phyloP scores from a whole-genome alignment of 768 basidiomycete genomes.

The Lentinula raphanica region DNA sequence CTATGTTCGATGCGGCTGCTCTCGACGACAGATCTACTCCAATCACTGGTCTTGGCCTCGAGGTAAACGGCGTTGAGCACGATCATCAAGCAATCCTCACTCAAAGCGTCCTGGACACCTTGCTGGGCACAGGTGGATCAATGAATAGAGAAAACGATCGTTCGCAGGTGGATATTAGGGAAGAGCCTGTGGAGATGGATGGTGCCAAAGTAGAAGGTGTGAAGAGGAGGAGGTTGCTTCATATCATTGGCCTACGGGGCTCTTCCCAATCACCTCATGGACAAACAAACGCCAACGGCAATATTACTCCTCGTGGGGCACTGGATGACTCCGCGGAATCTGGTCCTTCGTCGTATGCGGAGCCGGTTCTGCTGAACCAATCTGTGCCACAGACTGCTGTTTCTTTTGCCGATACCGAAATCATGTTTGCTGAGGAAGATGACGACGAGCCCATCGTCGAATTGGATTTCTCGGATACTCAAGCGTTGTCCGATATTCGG shows the following conservation, averaged over 20 bases:
- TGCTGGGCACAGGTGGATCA: not conserved
- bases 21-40: not conserved
- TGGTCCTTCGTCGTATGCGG: not conserved
- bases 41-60: not conserved
- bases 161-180: not conserved
- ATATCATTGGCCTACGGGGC: not conserved
- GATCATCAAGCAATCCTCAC: not conserved
- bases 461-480: constrained; percentile 6
- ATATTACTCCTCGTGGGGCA: not conserved
- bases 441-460: constrained; percentile 4
- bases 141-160: not conserved
- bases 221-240: not conserved
- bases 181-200: not conserved
- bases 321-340: not conserved
- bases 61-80: not conserved
- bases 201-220: not conserved
- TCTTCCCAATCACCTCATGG: not conserved
- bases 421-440: not conserved
- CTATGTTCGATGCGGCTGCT: constrained; percentile 1
- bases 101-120: not conserved
- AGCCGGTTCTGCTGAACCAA: not conserved
- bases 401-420: not conserved
- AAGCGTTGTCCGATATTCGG: not conserved
- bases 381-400: not conserved
- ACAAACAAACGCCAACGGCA: not conserved